A percentile compares a stretch with the other conserved stretches of the same genome.
Evolutionary conservation across 129 eudicot genomes (phyloP).

Genomic region (Flaveria bidentis): DNA sequence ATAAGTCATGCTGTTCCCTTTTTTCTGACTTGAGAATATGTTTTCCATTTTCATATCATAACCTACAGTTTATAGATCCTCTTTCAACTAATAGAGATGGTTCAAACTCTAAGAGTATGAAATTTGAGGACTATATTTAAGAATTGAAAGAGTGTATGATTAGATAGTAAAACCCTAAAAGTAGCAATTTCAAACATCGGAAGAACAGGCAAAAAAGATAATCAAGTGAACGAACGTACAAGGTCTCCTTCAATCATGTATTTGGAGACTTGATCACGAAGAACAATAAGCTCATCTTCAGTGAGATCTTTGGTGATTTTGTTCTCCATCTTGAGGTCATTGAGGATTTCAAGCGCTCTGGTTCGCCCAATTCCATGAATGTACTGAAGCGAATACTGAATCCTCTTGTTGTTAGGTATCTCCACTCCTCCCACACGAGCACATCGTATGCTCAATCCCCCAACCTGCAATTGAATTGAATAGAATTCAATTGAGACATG

Average conservation of each 20-base stretch:
- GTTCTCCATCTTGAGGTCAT: slow-evolving; percentile 72
- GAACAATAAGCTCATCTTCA: slow-evolving; percentile 75
- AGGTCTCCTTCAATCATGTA: slow-evolving; percentile 99
- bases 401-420: slow-evolving; percentile 88
- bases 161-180: background rate
- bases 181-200: background rate
- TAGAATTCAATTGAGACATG: slow-evolving; percentile 5
- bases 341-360: slow-evolving; percentile 62
- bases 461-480: slow-evolving; percentile 44
- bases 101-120: too few species aligned
- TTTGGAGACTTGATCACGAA: slow-evolving; percentile 89
- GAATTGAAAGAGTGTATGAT: too few species aligned
- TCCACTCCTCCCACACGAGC: slow-evolving; percentile 99
- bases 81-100: too few species aligned
- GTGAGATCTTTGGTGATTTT: slow-evolving; percentile 77
- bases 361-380: slow-evolving; percentile 96
- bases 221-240: slow-evolving; percentile 45
- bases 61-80: too few species aligned
- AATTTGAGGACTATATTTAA: too few species aligned
- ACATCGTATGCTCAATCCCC: slow-evolving; percentile 72
- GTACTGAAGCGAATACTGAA: slow-evolving; percentile 86
- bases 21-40: too few species aligned
- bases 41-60: too few species aligned
- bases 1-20: too few species aligned
- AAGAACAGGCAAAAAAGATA: background rate